Conservation (phyloP, 2,329 filamentous ascomycete genomes). For the Colletotrichum eremochloae region DNA sequence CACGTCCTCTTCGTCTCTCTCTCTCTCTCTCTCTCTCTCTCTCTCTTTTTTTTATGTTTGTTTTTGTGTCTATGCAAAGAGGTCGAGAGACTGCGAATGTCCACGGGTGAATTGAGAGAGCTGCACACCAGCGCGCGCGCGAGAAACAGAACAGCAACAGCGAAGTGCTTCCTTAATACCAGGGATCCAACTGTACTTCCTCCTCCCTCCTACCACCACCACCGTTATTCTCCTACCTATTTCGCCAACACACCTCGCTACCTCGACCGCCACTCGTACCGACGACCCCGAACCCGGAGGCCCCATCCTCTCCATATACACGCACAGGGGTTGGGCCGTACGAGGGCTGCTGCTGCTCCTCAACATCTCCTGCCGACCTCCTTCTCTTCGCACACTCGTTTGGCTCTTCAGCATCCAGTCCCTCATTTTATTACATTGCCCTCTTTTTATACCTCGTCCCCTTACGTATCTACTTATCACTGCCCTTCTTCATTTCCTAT, state of each 20-base stretch:
- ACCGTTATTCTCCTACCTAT: conserved; percentile 8
- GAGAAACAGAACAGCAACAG: not conserved
- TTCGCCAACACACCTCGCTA: conserved; percentile 22
- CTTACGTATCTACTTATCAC: conserved; percentile 24
- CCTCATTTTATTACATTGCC: conserved; percentile 24
- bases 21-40: conserved; percentile 24
- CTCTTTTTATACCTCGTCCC: conserved; percentile 23
- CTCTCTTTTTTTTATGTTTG: not conserved
- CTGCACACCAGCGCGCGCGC: conserved; percentile 9
- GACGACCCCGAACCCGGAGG: conserved; percentile 17
- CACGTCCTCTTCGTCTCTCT: conserved; percentile 25
- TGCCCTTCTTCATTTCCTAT: conserved; percentile 31
- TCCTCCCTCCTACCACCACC: conserved; percentile 7
- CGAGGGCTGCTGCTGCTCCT: conserved; percentile 36
- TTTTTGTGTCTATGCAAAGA: conserved; percentile 25
- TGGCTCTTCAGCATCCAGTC: conserved; percentile 37
- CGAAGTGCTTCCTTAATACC: conserved; percentile 24
- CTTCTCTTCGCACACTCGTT: conserved; percentile 43
- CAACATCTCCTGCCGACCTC: conserved; percentile 35
- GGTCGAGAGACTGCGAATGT: conserved; percentile 37
- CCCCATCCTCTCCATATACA: conserved; percentile 5
- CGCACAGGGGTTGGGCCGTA: conserved; percentile 30
- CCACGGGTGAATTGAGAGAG: conserved; percentile 30
- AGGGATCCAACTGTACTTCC: conserved; percentile 2
- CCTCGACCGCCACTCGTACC: conserved; percentile 26